These are phyloP conservation scores for Globisporangium emineosum DNA, from an alignment of 352 stramenopile species.

Conservation along the genomic window DNA sequence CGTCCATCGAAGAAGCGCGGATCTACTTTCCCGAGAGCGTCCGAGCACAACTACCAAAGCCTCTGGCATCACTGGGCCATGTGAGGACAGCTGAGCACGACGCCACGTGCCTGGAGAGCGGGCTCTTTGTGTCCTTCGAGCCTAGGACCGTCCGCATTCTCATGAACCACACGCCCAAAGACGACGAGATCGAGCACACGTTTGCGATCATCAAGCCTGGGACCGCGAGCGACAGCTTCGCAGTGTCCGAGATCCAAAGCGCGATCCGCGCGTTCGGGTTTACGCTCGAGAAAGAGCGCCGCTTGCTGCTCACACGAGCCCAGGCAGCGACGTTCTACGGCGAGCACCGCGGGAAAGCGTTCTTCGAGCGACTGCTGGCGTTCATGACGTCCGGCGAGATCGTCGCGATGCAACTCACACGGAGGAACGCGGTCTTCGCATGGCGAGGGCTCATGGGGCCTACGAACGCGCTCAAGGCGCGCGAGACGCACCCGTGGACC, in stretches of 20 bases:
- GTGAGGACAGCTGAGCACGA: slow-evolving; percentile 22
- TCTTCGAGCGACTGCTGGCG: slow-evolving; percentile 48
- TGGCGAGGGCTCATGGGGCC: slow-evolving; percentile 79
- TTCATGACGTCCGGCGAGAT: slow-evolving; percentile 78
- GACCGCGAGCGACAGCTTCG: slow-evolving; percentile 27
- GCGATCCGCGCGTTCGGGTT: slow-evolving; percentile 51
- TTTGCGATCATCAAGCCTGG: slow-evolving; percentile 68
- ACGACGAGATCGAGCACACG: slow-evolving; percentile 27
- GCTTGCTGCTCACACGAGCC: slow-evolving; percentile 33
- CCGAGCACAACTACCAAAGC: slow-evolving; percentile 26
- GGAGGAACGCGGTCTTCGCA: slow-evolving; percentile 44
- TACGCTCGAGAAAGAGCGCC: slow-evolving; percentile 35
- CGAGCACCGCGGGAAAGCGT: slow-evolving; percentile 58
- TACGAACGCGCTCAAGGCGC: slow-evolving; percentile 63
- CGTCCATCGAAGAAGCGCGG: slow-evolving; percentile 26
- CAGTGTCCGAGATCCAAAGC: slow-evolving; percentile 32
- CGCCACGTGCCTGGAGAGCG: slow-evolving; percentile 37
- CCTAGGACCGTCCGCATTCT: slow-evolving; percentile 3
- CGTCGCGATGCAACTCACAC: slow-evolving; percentile 44
- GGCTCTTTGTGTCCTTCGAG: slow-evolving; percentile 36
- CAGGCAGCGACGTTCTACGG: slow-evolving; percentile 60
- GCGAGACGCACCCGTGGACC: slow-evolving; percentile 42
- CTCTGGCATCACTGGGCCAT: slow-evolving; percentile 20
- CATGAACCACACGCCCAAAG: not conserved
- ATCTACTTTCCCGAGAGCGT: slow-evolving; percentile 51